phyloP scores from a whole-genome alignment of 2,329 filamentous ascomycete genomes.

The Claviceps humidiphila region DNA sequence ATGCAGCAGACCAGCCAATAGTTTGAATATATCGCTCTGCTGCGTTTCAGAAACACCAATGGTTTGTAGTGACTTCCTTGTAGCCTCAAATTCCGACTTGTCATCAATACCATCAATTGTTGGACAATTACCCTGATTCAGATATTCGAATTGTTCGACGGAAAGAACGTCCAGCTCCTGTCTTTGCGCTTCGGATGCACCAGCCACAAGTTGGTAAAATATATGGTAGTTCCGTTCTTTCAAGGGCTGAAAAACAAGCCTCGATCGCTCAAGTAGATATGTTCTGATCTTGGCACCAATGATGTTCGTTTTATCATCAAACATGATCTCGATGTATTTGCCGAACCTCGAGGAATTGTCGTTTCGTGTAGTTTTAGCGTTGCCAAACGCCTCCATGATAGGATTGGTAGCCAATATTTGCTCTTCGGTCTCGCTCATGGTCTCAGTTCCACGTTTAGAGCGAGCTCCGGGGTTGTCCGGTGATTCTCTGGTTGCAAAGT shows the following conservation, averaged over 20 bases:
- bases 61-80: constrained; percentile 70
- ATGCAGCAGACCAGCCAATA: constrained; percentile 83
- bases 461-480: constrained; percentile 74
- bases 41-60: constrained; percentile 68
- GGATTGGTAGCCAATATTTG: constrained; percentile 97
- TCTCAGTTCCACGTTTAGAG: constrained; percentile 58
- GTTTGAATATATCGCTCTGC: constrained; percentile 75
- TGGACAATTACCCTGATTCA: constrained; percentile 88
- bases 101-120: constrained; percentile 92
- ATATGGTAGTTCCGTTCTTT: constrained; percentile 99
- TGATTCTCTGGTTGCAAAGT: constrained; percentile 94
- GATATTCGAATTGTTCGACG: constrained; percentile 85
- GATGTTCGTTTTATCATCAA: constrained; percentile 87
- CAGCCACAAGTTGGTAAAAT: constrained; percentile 93
- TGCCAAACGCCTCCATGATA: constrained; percentile 99
- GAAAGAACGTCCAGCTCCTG: constrained; percentile 67
- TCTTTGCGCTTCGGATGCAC: constrained; percentile 72
- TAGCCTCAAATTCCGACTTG: constrained; percentile 83
- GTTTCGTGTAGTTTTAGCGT: constrained; percentile 98
- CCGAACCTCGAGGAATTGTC: constrained; percentile 98
- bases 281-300: constrained; percentile 96
- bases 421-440: constrained; percentile 97
- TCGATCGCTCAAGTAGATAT: constrained; percentile 86
- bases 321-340: constrained; percentile 99
- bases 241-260: constrained; percentile 90